Evolutionary conservation across 768 basidiomycete genomes (phyloP).

Genomic region (Lentinula boryana): DNA sequence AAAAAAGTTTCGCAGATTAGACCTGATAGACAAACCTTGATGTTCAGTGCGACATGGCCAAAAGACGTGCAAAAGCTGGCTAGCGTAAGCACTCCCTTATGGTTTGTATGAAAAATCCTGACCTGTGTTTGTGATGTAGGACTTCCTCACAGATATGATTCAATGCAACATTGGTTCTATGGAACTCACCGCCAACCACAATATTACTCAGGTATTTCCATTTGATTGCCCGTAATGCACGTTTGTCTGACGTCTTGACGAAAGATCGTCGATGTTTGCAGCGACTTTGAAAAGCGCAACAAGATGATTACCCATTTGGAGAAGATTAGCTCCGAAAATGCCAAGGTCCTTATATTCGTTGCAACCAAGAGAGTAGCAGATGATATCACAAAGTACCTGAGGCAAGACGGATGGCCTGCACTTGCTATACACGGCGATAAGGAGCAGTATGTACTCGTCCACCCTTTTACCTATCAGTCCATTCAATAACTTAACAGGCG

Average conservation of each 20-base stretch:
- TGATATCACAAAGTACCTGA: conserved; percentile 95
- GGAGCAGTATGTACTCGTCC: conserved; percentile 69
- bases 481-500: conserved; percentile 41
- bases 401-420: conserved; percentile 99
- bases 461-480: not conserved
- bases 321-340: conserved; percentile 93
- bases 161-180: conserved; percentile 99
- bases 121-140: conserved; percentile 35
- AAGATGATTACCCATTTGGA: conserved; percentile 97
- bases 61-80: conserved; percentile 99
- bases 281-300: conserved; percentile 94
- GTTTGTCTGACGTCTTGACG: not conserved
- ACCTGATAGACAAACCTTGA: conserved; percentile 96
- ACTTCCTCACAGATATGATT: conserved; percentile 94
- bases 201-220: conserved; percentile 65
- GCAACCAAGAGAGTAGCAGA: conserved; percentile 97
- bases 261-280: conserved; percentile 84
- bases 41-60: conserved; percentile 99
- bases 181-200: conserved; percentile 98
- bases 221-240: not conserved
- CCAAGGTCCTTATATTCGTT: conserved; percentile 98
- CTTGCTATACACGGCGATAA: conserved; percentile 99
- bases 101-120: not conserved
- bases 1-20: conserved; percentile 90
- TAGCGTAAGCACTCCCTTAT: conserved; percentile 45